Evolutionary conservation across 2,329 filamentous ascomycete species (phyloP).

Genomic region (Golovinomyces cichoracearum): DNA sequence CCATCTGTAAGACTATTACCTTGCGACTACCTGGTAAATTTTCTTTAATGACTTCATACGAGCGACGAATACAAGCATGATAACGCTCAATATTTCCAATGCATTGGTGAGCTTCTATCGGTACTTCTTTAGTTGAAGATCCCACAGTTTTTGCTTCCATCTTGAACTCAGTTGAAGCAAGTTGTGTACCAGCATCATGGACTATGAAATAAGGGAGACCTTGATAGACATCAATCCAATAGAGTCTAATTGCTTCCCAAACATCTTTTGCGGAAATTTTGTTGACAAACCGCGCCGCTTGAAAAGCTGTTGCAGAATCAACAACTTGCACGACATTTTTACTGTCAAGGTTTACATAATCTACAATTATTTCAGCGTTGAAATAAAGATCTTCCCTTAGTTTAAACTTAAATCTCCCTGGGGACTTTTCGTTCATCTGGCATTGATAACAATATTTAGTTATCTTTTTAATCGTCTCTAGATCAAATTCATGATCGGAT

Average conservation of each 20-base stretch:
- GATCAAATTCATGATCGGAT: background rate
- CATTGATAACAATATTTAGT: background rate
- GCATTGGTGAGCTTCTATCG: slow-evolving; percentile 1
- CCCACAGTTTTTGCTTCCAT: background rate
- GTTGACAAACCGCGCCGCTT: slow-evolving; percentile 2
- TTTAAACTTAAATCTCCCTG: background rate
- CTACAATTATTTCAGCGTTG: slow-evolving; percentile 2
- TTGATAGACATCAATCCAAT: slow-evolving; percentile 3
- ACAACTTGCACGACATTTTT: slow-evolving; percentile 2
- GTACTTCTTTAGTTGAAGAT: background rate
- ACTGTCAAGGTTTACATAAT: slow-evolving; percentile 2
- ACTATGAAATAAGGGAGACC: slow-evolving; percentile 1
- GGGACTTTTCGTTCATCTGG: background rate
- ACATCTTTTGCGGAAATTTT: background rate
- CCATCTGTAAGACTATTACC: background rate
- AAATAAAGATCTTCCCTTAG: slow-evolving; percentile 1
- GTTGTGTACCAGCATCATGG: slow-evolving; percentile 1
- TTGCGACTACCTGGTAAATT: background rate
- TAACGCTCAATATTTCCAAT: slow-evolving; percentile 2
- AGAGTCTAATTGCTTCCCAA: slow-evolving; percentile 1
- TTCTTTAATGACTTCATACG: background rate
- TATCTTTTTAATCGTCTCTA: background rate
- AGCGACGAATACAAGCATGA: background rate
- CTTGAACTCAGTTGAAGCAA: slow-evolving; percentile 2
- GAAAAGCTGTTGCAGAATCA: slow-evolving; percentile 2